Conservation (phyloP, 1,284 basidiomycete genomes). For the Cryptococcus neoformans region DNA sequence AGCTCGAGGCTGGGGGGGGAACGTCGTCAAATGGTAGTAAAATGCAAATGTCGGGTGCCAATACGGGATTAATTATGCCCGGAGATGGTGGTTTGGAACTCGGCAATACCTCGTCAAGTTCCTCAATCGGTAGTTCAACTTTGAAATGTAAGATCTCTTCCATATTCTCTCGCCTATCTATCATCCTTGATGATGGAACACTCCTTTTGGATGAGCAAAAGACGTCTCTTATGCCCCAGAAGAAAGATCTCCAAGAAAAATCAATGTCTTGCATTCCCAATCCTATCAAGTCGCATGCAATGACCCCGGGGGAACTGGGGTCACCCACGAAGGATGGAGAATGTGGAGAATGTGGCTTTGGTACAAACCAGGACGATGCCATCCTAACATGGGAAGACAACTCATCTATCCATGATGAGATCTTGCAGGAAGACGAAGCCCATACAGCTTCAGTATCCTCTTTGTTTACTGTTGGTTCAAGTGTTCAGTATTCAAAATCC, state of each 20-base stretch:
- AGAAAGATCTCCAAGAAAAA: background rate
- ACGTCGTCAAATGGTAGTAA: too few species aligned
- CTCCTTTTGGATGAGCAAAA: background rate
- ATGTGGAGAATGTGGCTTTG: too few species aligned
- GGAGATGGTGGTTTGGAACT: background rate
- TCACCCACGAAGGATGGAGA: background rate
- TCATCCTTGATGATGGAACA: background rate
- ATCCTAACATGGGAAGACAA: too few species aligned
- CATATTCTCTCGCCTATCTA: background rate
- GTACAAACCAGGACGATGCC: too few species aligned
- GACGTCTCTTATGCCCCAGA: background rate
- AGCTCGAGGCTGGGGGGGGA: too few species aligned
- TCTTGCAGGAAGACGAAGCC: conserved; percentile 3
- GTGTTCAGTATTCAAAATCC: too few species aligned
- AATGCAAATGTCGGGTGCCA: too few species aligned
- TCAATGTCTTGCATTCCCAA: background rate
- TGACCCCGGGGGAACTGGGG: background rate
- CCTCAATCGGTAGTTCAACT: too few species aligned
- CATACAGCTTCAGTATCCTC: too few species aligned
- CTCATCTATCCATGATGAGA: background rate
- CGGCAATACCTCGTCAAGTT: too few species aligned
- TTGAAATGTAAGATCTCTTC: background rate
- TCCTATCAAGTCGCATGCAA: background rate
- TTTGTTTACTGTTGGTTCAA: too few species aligned
- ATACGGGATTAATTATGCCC: background rate